Evolutionary conservation across 768 basidiomycete genomes (phyloP), one percentile per base, ranked within the genome.

Genomic region (Scleroderma citrinum): DNA sequence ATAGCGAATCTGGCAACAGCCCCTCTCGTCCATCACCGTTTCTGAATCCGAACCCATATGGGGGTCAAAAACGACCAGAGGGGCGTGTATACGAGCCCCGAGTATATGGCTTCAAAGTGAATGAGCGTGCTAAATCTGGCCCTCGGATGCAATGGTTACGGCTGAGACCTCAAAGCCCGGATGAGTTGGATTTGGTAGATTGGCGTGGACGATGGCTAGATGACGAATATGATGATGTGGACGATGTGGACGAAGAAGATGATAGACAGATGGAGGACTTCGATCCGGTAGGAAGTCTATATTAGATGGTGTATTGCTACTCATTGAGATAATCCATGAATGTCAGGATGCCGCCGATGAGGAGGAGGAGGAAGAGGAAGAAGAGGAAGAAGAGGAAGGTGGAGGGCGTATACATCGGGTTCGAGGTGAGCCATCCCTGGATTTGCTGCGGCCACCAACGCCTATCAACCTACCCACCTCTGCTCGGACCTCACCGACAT

Each of bases 61-160:
- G 90, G 10, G 90, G 90, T 0, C 92, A 95, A 68, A 93, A 92
- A 68, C 81, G 81, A 36, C 88, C 93, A 2, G 79, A 82, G 24
- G 91, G 90, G 5, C 82, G 84, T 63, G 81, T 97, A 13, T 98
- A 99, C 62, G 76, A 83, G 14, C 90, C 94, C 5, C 80, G 87
- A 66, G 95, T 99, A 62, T 98, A 98, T 59, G 96, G 96, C 0
- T 99, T 99, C 77, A 90, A 87, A 69, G 95, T 99, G 23, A 93
- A 87, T 62, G 96, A 99, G 66, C 76, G 90, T 45, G 92, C 96
- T 11, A 88, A 92, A 66, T 89, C 82, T 58, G 96, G 96, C 5
- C 96, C 96, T 13, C 77, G 96, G 50, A 98, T 99, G 94, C 85
- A 86, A 60, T 99, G 96, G 96, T 67, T 98, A 66, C 76, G 96